Evolutionary conservation across 2,329 filamentous ascomycete genomes (phyloP).

Genomic region (Epichloe aotearoae): DNA sequence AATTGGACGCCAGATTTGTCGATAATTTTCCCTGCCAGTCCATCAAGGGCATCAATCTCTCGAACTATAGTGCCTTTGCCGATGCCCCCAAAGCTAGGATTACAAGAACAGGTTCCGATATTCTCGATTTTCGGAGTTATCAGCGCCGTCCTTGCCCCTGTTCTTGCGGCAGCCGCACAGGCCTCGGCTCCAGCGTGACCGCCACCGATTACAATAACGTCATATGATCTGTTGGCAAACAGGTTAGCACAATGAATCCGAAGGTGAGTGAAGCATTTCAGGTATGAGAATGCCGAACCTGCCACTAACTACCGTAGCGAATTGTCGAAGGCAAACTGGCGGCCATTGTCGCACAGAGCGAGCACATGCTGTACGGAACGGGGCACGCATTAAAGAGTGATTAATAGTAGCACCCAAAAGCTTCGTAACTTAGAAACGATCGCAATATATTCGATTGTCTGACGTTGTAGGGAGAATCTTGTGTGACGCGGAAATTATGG

Average conservation of each 20-base stretch:
- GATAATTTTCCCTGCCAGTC: constrained; percentile 73
- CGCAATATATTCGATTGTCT: background rate
- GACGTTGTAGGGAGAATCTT: background rate
- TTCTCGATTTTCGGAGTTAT: constrained; percentile 82
- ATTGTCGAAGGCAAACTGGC: constrained; percentile 9
- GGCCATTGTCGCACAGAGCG: constrained; percentile 10
- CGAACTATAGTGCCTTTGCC: constrained; percentile 94
- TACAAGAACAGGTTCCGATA: constrained; percentile 90
- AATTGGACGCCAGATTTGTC: constrained; percentile 96
- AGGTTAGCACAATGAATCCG: background rate
- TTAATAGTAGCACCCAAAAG: background rate
- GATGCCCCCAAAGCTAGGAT: constrained; percentile 95
- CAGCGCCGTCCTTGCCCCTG: constrained; percentile 78
- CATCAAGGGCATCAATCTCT: constrained; percentile 90
- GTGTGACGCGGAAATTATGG: background rate
- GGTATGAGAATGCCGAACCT: background rate
- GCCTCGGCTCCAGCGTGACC: constrained; percentile 94
- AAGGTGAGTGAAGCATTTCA: background rate
- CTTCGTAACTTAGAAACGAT: background rate
- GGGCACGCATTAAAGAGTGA: constrained; percentile 16
- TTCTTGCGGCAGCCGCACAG: constrained; percentile 76
- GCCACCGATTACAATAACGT: constrained; percentile 91
- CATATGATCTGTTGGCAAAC: constrained; percentile 46
- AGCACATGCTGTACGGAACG: constrained; percentile 13
- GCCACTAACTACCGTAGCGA: constrained; percentile 18